Evolutionary conservation across 345 rosid genomes (phyloP).

Genomic region (Trapa bicornis): DNA sequence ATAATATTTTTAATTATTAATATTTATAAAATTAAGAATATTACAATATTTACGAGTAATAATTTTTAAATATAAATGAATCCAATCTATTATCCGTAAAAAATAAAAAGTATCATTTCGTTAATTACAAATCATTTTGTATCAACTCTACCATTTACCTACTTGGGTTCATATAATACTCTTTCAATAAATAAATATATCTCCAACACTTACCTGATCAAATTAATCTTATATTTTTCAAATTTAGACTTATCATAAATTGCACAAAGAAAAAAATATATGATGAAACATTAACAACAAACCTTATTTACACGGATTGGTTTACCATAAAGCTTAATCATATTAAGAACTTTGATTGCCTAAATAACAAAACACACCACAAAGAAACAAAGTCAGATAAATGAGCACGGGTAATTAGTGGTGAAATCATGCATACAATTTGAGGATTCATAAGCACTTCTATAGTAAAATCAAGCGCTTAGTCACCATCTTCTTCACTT

Average conservation of each 20-base stretch:
- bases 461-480: conserved; percentile 15
- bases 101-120: no score
- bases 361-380: conserved; percentile 10
- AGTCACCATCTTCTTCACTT: conserved; percentile 97
- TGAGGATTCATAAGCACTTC: background rate
- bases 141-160: no score
- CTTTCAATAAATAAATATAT: no score
- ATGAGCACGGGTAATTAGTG: background rate
- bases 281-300: background rate
- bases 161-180: no score
- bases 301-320: conserved; percentile 98
- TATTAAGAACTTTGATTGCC: conserved; percentile 96
- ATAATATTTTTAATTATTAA: no score
- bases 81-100: no score
- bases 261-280: background rate
- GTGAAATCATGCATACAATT: background rate
- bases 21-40: no score
- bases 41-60: no score
- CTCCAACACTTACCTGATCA: no score
- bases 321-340: conserved; percentile 92
- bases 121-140: no score
- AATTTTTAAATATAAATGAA: no score
- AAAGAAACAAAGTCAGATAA: background rate
- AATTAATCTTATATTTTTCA: background rate
- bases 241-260: background rate